Conservation (phyloP, 345 rosid genomes). For the Physaria fendleri region DNA sequence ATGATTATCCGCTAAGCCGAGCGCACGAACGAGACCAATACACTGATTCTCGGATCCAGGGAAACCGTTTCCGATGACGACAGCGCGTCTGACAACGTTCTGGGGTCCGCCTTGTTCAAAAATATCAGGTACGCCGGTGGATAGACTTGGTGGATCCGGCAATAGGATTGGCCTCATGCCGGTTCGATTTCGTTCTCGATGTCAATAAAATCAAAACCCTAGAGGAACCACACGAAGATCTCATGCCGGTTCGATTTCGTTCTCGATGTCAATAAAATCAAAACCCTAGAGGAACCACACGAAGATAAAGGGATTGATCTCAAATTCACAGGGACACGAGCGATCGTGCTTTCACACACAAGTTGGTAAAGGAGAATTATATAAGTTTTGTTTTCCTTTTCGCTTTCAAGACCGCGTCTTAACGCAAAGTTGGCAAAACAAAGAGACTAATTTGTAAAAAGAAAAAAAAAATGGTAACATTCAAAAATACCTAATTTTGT, state of each 20-base stretch:
- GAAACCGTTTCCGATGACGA: constrained; percentile 81
- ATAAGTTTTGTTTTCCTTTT: no score
- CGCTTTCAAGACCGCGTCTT: no score
- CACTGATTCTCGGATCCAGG: constrained; percentile 88
- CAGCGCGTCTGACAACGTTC: constrained; percentile 77
- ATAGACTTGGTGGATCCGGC: constrained; percentile 73
- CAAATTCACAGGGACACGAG: no score
- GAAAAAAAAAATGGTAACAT: no score
- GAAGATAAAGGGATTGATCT: no score
- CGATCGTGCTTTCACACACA: no score
- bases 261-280: neutral
- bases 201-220: constrained; percentile 21
- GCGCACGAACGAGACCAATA: constrained; percentile 80
- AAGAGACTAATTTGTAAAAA: no score
- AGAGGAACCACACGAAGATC: constrained; percentile 18
- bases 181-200: neutral
- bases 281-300: constrained; percentile 20
- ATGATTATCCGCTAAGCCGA: constrained; percentile 63
- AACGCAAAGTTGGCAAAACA: no score
- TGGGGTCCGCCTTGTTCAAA: constrained; percentile 69
- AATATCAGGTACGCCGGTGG: constrained; percentile 80
- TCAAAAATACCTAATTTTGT: no score
- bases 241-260: constrained; percentile 39
- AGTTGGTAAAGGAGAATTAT: no score
- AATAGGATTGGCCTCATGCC: constrained; percentile 83